phyloP scores from a whole-genome alignment of 805 yeast genomes.

The Starmerella roubikii region DNA sequence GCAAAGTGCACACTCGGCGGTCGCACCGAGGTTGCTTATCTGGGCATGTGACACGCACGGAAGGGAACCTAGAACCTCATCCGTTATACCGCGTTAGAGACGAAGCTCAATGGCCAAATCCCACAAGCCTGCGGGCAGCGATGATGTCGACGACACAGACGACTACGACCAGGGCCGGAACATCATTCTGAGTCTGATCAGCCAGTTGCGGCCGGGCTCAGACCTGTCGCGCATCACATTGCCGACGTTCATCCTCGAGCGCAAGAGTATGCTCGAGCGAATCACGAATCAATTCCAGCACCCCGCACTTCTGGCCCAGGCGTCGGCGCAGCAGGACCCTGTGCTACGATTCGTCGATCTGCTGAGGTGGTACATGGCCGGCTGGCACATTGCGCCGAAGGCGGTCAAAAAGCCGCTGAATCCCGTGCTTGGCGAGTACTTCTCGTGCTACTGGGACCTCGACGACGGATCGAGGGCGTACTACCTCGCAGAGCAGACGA shows the following conservation, averaged over 20 bases:
- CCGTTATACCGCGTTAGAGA: too few species aligned
- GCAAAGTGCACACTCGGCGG: too few species aligned
- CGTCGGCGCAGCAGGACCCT: conserved; percentile 46
- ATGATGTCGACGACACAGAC: conserved; percentile 48
- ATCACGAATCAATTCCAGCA: conserved; percentile 72
- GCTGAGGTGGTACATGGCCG: conserved; percentile 80
- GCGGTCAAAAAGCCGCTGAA: conserved; percentile 96
- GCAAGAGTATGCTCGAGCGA: conserved; percentile 91
- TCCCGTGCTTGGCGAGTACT: conserved; percentile 86
- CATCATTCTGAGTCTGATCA: conserved; percentile 70
- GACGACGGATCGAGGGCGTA: conserved; percentile 58
- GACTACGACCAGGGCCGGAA: conserved; percentile 85
- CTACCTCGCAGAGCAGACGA: conserved; percentile 85
- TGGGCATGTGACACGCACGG: too few species aligned
- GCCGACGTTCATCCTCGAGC: conserved; percentile 89
- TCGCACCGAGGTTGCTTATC: too few species aligned
- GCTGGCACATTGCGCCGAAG: conserved; percentile 97
- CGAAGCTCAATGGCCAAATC: too few species aligned
- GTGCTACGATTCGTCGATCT: conserved; percentile 58
- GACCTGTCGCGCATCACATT: conserved; percentile 83
- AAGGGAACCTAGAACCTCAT: too few species aligned
- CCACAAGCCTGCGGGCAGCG: too few species aligned
- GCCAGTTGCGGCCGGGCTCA: conserved; percentile 85
- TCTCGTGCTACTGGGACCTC: conserved; percentile 84
- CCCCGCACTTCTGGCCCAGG: conserved; percentile 60